Evolutionary conservation across 805 yeast species (phyloP), one percentile per base, ranked within the genome.

Genomic region (Wickerhamomyces xylosicus): DNA sequence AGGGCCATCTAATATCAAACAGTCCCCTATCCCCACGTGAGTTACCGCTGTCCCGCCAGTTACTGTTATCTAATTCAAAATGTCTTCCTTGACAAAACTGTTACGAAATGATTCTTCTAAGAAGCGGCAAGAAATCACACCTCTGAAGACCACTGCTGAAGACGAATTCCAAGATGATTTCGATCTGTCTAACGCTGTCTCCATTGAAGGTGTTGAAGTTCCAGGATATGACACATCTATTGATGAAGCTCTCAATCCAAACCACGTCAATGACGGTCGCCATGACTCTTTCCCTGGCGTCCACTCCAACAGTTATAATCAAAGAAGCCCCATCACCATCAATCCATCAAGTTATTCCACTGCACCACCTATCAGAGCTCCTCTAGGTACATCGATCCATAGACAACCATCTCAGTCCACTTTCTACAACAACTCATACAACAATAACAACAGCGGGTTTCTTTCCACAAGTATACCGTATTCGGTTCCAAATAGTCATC

Each of bases 361-460:
- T 2, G 53, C 58, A 3, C 58, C 58, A 19, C 58, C 58, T 3
- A 54, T 54, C 27, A 49, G 54, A 33, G 57, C 58, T 10, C 58
- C 58, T 15, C 38, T 50, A 39, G 41, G 50, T 16, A 46, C 58
- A 0, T 54, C 57, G 9, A 46, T 53, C 33, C 58, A 53, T 34
- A 47, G 58, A 37, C 52, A 50, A 5, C 58, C 56, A 2, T 47
- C 53, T 1, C 36, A 36, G 2, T 33, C 40, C n/a, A 42, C 36
- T 19, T 38, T 31, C 34, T 42, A 47, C 6, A 31, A 34, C 4
- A 34, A 39, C 13, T 34, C 18, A 18, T 36, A 43, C 41, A 47
- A 53, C 2, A 47, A 41, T 33, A 37, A 45, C 7, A 36, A 40
- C 15, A 43, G 41, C 6, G 41, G 45, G 32, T 31, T 40, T 20